phyloP scores from a whole-genome alignment of 2,329 filamentous ascomycete genomes.

The Fusarium bulbicola region DNA sequence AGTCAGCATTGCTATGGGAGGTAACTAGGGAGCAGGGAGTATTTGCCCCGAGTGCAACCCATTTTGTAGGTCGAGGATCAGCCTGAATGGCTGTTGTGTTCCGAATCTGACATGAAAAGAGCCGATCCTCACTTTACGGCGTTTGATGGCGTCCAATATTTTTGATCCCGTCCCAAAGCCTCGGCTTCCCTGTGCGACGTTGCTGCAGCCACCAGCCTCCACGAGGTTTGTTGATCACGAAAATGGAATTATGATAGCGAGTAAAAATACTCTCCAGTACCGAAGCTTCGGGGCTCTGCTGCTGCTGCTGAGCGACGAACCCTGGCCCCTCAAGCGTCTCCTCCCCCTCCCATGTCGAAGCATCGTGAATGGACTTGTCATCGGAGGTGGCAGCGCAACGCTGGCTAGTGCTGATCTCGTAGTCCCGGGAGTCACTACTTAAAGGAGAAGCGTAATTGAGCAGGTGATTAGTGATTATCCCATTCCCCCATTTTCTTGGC shows the following conservation, averaged over 20 bases:
- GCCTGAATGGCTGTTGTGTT: constrained; percentile 6
- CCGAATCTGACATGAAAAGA: constrained; percentile 16
- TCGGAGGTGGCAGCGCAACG: not conserved
- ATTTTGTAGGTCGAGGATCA: not conserved
- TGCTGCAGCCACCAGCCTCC: not conserved
- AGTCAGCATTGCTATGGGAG: not conserved
- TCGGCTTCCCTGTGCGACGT: constrained; percentile 4
- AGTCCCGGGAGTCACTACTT: constrained; percentile 23
- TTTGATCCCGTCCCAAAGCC: not conserved
- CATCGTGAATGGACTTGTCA: constrained; percentile 6
- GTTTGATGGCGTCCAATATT: not conserved
- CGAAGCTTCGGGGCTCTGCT: not conserved
- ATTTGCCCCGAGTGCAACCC: constrained; percentile 17
- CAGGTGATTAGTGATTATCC: not conserved
- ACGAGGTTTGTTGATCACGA: constrained; percentile 7
- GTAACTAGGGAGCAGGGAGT: not conserved
- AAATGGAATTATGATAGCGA: not conserved
- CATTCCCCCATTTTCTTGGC: not conserved
- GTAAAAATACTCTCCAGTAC: not conserved
- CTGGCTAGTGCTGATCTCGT: constrained; percentile 18
- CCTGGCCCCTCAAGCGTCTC: not conserved
- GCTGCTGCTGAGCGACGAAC: not conserved
- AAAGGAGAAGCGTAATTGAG: constrained; percentile 18
- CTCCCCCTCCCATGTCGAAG: not conserved
- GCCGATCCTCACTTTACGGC: not conserved